Evolutionary conservation across 2,329 filamentous ascomycete species (phyloP).

Genomic region (Xylariaceae sp.): DNA sequence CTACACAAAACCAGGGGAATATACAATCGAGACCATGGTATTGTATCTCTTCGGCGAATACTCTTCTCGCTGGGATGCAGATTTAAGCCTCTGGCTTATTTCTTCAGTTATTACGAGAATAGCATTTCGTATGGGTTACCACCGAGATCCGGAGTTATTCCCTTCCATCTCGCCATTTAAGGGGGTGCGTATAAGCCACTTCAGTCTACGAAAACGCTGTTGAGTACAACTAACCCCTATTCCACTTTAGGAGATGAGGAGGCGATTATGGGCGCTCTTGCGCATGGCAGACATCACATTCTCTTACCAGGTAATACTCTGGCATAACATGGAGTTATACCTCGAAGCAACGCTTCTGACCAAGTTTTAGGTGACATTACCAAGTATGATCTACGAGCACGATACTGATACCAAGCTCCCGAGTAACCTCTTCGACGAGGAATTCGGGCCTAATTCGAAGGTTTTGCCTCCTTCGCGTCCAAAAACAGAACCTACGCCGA

Average conservation of each 20-base stretch:
- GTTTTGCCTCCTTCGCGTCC: constrained; percentile 63
- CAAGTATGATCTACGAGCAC: constrained; percentile 64
- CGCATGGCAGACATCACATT: constrained; percentile 71
- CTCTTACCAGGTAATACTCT: constrained; percentile 61
- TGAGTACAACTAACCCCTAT: constrained; percentile 14
- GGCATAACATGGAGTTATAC: constrained; percentile 18
- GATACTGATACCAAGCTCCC: constrained; percentile 73
- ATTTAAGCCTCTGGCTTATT: constrained; percentile 60
- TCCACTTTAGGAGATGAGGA: constrained; percentile 58
- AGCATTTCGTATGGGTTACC: constrained; percentile 67
- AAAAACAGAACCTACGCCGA: constrained; percentile 64
- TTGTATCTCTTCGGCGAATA: constrained; percentile 74
- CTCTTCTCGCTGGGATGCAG: constrained; percentile 66
- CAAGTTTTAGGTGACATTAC: constrained; percentile 44
- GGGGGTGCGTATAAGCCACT: constrained; percentile 44
- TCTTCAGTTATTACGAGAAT: constrained; percentile 51
- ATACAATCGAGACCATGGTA: constrained; percentile 73
- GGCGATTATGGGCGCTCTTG: constrained; percentile 64
- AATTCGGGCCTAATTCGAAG: constrained; percentile 65
- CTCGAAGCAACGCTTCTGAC: not conserved
- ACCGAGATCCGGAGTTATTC: constrained; percentile 72
- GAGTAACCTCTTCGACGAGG: constrained; percentile 75
- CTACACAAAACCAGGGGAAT: constrained; percentile 67
- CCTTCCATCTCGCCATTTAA: constrained; percentile 66
- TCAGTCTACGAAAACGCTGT: not conserved